Evolutionary conservation across 2,329 filamentous ascomycete species (phyloP).

Genomic region (Aspergillus flavus): DNA sequence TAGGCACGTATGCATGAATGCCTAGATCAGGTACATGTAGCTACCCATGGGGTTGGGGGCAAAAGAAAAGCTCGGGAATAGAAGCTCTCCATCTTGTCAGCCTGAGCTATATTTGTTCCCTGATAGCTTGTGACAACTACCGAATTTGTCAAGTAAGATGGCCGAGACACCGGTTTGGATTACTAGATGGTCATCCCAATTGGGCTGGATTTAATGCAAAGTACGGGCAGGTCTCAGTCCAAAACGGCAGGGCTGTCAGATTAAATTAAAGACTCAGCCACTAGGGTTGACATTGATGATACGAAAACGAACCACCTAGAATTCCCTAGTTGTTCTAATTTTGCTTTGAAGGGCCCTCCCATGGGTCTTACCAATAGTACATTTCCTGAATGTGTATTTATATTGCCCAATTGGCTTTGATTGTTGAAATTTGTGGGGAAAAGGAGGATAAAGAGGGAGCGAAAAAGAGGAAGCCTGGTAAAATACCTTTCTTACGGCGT

Average conservation of each 20-base stretch:
- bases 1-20: background rate
- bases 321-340: background rate
- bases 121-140: background rate
- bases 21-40: background rate
- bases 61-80: background rate
- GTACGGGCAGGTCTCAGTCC: background rate
- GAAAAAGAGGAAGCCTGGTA: background rate
- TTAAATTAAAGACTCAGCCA: slow-evolving; percentile 2
- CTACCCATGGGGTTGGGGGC: background rate
- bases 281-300: background rate
- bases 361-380: background rate
- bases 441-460: background rate
- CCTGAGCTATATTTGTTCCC: background rate
- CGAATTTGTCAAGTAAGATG: background rate
- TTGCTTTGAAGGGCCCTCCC: background rate
- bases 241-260: slow-evolving; percentile 2
- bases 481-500: background rate
- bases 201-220: background rate
- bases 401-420: background rate
- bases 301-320: background rate
- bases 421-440: background rate
- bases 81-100: background rate
- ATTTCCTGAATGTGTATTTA: background rate
- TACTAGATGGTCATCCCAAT: background rate
- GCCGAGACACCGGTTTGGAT: background rate